Evolutionary conservation across 2,329 filamentous ascomycete species (phyloP), one percentile per base, ranked within the genome.

Genomic region (Xylaria sp.): DNA sequence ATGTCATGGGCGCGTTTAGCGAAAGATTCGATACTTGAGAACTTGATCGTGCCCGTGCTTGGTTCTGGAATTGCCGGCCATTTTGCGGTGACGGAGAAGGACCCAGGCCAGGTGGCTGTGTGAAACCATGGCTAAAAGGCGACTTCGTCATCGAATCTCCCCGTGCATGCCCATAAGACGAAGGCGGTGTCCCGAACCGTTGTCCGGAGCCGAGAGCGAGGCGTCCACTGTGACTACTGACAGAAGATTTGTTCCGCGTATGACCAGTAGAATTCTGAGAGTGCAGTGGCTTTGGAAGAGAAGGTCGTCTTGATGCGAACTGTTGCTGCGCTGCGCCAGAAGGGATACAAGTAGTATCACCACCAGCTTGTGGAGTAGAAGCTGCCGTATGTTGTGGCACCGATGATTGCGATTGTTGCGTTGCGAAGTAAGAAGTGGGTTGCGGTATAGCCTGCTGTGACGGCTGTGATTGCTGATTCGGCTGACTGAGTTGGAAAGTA

Each of bases 101-200:
- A 18, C 78, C 78, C 18, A 80, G 74, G 9, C 78, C 78, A 15
- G 75, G 76, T 18, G 77, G 76, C 70, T 79, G 76, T 66, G 73
- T 74, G 57, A 80, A 77, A 20, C 78, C 78, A 64, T 78, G 75
- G 59, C 77, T 79, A 63, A 80, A 80, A n/a, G 78, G 78, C 54
- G 78, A 80, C 58, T 77, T 77, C 15, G 73, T 74, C 52, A 72
- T 69, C 20, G 76, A 74, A 57, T 79, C 76, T 61, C 73, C 76
- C 61, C 75, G 74, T 51, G 69, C 65, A 71, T 75, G 76, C 31
- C 76, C 78, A 55, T 78, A 79, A n/a, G 78, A 79, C 59, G 77
- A 76, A 28, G 78, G 76, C 10, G 77, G 77, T 31, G 76, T 79
- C 37, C 77, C 76, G 66, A 79, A 78, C 46, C 76, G 75, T 56